Conservation (phyloP, 192 early-diverging fungal species). For the Coemansia sp. region DNA sequence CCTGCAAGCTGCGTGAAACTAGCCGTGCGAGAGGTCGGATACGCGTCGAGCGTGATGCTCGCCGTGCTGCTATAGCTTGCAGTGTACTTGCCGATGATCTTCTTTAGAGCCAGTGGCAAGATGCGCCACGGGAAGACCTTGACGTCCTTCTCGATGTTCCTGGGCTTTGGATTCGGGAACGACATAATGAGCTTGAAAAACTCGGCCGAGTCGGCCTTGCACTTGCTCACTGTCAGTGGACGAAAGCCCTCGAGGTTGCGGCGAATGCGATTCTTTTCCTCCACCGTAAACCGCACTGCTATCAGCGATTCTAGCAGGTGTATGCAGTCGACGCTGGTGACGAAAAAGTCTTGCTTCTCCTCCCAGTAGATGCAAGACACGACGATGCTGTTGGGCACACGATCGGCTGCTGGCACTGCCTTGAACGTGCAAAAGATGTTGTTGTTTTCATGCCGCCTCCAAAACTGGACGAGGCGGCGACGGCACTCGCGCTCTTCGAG, state of each 20-base stretch:
- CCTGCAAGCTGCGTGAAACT: conserved; percentile 31
- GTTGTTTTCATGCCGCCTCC: conserved; percentile 67
- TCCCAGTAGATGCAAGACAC: conserved; percentile 85
- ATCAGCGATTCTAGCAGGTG: conserved; percentile 75
- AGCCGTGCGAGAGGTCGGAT: conserved; percentile 13
- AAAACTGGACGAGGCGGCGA: conserved; percentile 74
- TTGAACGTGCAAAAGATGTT: conserved; percentile 69
- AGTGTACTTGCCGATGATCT: conserved; percentile 78
- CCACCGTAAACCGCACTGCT: conserved; percentile 74
- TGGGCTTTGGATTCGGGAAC: conserved; percentile 78
- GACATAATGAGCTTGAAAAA: conserved; percentile 86
- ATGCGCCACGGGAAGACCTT: conserved; percentile 84
- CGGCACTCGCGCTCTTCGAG: conserved; percentile 66
- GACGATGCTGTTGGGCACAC: conserved; percentile 67
- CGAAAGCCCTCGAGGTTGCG: conserved; percentile 83
- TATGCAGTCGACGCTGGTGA: conserved; percentile 81
- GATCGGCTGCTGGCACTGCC: conserved; percentile 60
- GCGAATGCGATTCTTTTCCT: conserved; percentile 87
- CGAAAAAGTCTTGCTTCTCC: conserved; percentile 72
- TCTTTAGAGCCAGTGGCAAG: conserved; percentile 69
- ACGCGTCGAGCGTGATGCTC: conserved; percentile 29
- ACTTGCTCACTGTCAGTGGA: conserved; percentile 77
- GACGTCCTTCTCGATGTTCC: conserved; percentile 89
- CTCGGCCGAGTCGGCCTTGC: conserved; percentile 72
- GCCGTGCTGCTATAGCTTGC: conserved; percentile 52